Evolutionary conservation across 345 rosid genomes (phyloP).

Genomic region (Populus davidiana): DNA sequence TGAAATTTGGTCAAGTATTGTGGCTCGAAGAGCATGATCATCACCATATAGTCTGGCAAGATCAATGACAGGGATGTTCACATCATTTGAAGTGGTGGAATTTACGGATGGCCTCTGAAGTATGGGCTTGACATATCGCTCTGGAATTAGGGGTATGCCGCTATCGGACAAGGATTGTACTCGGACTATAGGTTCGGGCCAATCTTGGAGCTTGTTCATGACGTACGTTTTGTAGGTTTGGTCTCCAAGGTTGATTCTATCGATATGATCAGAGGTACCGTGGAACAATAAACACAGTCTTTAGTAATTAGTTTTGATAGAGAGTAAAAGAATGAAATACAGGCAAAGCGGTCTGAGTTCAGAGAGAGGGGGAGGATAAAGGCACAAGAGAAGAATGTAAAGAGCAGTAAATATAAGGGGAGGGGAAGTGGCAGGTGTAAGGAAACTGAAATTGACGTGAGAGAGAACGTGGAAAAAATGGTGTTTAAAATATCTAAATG

Average conservation of each 20-base stretch:
- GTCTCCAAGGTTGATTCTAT: conserved; percentile 11
- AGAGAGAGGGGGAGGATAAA: not conserved
- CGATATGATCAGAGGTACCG: not conserved
- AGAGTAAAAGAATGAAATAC: not conserved
- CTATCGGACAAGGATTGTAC: conserved; percentile 82
- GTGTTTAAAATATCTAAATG: not conserved
- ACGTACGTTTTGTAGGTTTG: not conserved
- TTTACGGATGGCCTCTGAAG: conserved; percentile 50
- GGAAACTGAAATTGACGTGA: conserved; percentile 25
- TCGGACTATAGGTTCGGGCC: conserved; percentile 96
- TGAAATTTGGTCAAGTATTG: conserved; percentile 32
- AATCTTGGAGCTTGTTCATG: conserved; percentile 53
- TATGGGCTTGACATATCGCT: conserved; percentile 66
- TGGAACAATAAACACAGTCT: not conserved
- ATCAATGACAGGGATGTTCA: conserved; percentile 76
- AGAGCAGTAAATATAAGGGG: conserved; percentile 26
- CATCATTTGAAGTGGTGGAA: not conserved
- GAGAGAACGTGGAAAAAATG: conserved; percentile 43
- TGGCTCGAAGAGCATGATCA: conserved; percentile 15
- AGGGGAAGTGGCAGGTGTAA: conserved; percentile 3
- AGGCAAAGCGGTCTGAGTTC: not conserved
- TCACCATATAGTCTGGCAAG: conserved; percentile 41
- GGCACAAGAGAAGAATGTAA: not conserved
- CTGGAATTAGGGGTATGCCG: conserved; percentile 48
- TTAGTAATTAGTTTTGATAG: not conserved